Conservation (phyloP, 2,329 filamentous ascomycete genomes). For the Colletotrichum horii region DNA sequence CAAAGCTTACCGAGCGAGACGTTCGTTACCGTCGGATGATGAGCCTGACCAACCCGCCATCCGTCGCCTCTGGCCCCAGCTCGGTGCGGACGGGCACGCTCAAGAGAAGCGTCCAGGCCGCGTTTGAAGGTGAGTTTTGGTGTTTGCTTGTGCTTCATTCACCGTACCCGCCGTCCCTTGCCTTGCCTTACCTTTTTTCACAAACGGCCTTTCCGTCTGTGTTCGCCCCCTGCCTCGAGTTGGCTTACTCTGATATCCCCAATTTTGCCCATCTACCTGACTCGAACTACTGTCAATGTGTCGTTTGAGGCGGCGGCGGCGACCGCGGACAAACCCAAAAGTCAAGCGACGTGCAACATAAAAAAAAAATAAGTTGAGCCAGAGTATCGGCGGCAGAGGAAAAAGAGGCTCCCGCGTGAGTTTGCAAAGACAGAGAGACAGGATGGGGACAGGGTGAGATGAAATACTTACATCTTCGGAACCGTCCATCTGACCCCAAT, state of each 20-base stretch:
- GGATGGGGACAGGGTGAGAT: background rate
- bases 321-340: background rate
- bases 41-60: slow-evolving; percentile 61
- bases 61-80: slow-evolving; percentile 53
- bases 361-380: background rate
- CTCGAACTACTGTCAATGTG: slow-evolving; percentile 10
- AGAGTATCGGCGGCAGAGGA: background rate
- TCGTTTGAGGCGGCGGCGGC: background rate
- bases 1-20: background rate
- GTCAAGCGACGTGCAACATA: slow-evolving; percentile 1
- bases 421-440: background rate
- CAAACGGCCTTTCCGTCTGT: background rate
- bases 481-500: background rate
- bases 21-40: slow-evolving; percentile 34
- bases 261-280: slow-evolving; percentile 10
- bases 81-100: slow-evolving; percentile 49
- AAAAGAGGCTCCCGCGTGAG: background rate
- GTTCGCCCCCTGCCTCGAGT: background rate
- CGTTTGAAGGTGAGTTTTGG: slow-evolving; percentile 61
- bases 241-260: background rate
- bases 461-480: background rate
- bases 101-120: slow-evolving; percentile 65
- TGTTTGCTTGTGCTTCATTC: slow-evolving; percentile 12
- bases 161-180: background rate
- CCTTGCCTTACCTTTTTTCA: background rate